Percentiles rank a stretch among this genome's conserved stretches.
Evolutionary conservation across 164 flowering plant genomes (phyloP).

Genomic region (Litsea cubeba): DNA sequence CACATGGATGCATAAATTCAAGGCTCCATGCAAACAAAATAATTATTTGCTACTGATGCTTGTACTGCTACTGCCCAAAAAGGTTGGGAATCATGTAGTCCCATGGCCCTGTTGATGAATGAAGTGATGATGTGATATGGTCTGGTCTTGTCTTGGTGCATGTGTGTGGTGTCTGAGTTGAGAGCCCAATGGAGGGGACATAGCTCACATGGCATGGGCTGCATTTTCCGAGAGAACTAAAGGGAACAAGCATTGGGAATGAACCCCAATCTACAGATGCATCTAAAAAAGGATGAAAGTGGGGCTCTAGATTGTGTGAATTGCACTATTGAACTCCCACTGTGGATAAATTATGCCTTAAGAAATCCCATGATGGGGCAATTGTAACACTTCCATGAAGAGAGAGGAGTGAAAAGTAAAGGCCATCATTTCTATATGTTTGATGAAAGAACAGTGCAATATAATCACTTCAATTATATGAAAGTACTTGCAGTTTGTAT

Average conservation of each 20-base stretch:
- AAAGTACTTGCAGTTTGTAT: too few relatives aligned
- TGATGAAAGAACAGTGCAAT: too few relatives aligned
- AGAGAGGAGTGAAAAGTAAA: background rate
- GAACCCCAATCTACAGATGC: background rate
- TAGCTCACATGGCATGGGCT: background rate
- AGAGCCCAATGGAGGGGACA: background rate
- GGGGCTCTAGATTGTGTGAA: background rate
- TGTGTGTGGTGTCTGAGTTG: background rate
- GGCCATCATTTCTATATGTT: background rate
- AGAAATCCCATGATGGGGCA: background rate
- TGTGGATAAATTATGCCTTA: background rate
- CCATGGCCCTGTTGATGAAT: background rate
- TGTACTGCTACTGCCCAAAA: too few relatives aligned
- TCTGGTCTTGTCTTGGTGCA: background rate
- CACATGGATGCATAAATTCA: background rate
- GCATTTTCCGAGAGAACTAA: background rate
- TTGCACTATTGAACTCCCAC: background rate
- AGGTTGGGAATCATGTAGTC: too few relatives aligned
- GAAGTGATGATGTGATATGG: background rate
- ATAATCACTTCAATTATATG: too few relatives aligned
- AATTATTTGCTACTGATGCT: background rate
- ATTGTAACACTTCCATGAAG: background rate
- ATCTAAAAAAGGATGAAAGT: background rate
- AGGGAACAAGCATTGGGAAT: background rate
- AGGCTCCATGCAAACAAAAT: background rate